Evolutionary conservation across 805 yeast species (phyloP).

Genomic region (Saccharomycopsis guyanensis): DNA sequence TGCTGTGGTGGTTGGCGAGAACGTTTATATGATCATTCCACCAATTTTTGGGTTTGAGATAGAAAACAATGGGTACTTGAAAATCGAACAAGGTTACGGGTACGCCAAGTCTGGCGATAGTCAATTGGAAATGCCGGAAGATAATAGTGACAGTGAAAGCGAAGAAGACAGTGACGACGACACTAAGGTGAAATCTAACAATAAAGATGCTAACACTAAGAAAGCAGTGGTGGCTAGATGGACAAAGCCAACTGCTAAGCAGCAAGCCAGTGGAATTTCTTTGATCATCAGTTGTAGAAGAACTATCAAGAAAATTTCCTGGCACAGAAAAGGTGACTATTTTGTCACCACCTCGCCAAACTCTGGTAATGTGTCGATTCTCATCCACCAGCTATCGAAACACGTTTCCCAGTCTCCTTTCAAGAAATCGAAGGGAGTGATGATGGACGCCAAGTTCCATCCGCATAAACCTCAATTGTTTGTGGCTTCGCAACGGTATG

Average conservation of each 20-base stretch:
- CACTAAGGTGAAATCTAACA: slow-evolving; percentile 33
- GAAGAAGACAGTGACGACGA: slow-evolving; percentile 32
- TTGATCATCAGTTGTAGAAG: slow-evolving; percentile 59
- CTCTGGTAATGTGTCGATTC: slow-evolving; percentile 77
- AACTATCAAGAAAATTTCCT: slow-evolving; percentile 72
- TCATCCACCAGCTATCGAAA: slow-evolving; percentile 90
- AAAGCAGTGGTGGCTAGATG: slow-evolving; percentile 65
- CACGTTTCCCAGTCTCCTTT: slow-evolving; percentile 95
- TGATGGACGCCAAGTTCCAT: slow-evolving; percentile 95
- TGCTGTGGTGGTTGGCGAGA: slow-evolving; percentile 79
- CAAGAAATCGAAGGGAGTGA: slow-evolving; percentile 84
- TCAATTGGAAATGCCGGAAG: slow-evolving; percentile 35
- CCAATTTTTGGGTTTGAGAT: slow-evolving; percentile 84
- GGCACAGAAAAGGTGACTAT: slow-evolving; percentile 98
- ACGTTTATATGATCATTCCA: slow-evolving; percentile 72
- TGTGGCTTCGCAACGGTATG: slow-evolving; percentile 89
- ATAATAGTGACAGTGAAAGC: slow-evolving; percentile 23
- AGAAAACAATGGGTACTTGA: slow-evolving; percentile 72
- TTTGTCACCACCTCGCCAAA: slow-evolving; percentile 96
- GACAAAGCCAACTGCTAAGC: slow-evolving; percentile 65
- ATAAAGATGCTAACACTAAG: slow-evolving; percentile 35
- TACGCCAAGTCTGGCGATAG: slow-evolving; percentile 53
- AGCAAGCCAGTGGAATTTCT: slow-evolving; percentile 61
- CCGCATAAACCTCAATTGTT: slow-evolving; percentile 91
- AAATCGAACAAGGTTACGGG: slow-evolving; percentile 89